phyloP scores from a whole-genome alignment of 2,329 filamentous ascomycete genomes.

The Trichoderma arundinaceum region DNA sequence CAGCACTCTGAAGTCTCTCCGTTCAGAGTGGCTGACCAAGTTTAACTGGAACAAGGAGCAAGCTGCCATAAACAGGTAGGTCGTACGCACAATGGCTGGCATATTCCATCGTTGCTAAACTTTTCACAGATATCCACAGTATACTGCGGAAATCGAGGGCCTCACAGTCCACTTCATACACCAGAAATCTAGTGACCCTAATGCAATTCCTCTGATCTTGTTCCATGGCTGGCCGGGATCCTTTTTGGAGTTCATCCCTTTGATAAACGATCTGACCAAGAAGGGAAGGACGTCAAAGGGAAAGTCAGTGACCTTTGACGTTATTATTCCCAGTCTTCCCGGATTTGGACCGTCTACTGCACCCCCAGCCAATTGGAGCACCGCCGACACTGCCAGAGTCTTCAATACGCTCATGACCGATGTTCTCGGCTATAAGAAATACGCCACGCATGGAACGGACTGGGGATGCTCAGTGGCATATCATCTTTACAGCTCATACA shows the following conservation, averaged over 20 bases:
- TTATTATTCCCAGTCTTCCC: conserved; percentile 46
- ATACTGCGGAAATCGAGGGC: conserved; percentile 34
- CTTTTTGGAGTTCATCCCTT: conserved; percentile 50
- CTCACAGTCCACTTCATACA: conserved; percentile 40
- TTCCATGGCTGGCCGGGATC: conserved; percentile 54
- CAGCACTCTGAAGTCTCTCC: conserved; percentile 29
- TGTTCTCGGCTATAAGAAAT: conserved; percentile 46
- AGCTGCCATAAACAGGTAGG: conserved; percentile 34
- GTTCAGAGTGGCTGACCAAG: conserved; percentile 32
- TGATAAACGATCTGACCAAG: conserved; percentile 24
- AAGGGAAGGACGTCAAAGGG: neutral
- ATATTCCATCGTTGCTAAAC: neutral
- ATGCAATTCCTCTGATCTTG: conserved; percentile 49
- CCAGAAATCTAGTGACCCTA: conserved; percentile 29
- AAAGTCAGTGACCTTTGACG: conserved; percentile 32
- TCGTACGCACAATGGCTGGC: too few relatives aligned
- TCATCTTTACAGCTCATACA: conserved; percentile 32
- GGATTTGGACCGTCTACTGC: conserved; percentile 46
- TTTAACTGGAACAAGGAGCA: conserved; percentile 37
- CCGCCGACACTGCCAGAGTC: conserved; percentile 45
- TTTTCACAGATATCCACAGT: conserved; percentile 29
- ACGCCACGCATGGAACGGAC: conserved; percentile 35
- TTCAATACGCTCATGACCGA: conserved; percentile 47
- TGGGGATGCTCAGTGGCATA: conserved; percentile 32
- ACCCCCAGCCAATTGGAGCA: conserved; percentile 43